Percentiles rank a stretch among this genome's conserved stretches.
Conservation (phyloP, 73 alveolate species). For the Stentor roeselii region DNA sequence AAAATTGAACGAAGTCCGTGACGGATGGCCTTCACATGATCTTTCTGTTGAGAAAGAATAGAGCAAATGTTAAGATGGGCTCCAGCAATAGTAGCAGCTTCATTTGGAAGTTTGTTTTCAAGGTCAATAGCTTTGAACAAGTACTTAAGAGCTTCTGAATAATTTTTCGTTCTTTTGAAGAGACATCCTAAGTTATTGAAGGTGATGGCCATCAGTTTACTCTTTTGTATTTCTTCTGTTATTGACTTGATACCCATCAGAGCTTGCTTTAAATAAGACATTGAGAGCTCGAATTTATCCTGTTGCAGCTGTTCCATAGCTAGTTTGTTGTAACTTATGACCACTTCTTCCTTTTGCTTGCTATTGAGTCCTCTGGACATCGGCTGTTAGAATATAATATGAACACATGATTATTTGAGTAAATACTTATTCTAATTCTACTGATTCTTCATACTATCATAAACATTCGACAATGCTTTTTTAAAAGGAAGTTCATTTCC, state of each 20-base stretch:
- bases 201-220: conserved; percentile 1
- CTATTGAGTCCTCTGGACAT: not conserved
- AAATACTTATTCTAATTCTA: too few species aligned
- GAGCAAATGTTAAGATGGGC: conserved; percentile 21
- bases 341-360: not conserved
- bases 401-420: too few species aligned
- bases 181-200: conserved; percentile 10
- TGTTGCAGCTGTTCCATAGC: conserved; percentile 9
- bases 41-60: not conserved
- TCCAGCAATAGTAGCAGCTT: conserved; percentile 19
- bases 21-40: not conserved
- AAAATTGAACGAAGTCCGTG: not conserved
- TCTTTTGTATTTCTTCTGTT: not conserved
- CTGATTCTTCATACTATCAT: not conserved
- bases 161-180: conserved; percentile 10
- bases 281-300: not conserved
- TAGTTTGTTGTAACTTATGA: not conserved
- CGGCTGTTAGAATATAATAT: not conserved
- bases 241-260: not conserved
- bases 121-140: not conserved
- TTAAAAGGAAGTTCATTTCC: not conserved
- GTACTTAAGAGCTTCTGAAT: conserved; percentile 5
- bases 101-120: conserved; percentile 19
- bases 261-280: conserved; percentile 14
- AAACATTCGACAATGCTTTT: not conserved